Conservation (phyloP, 306 rosid species). For the Astragalus glycyphyllos region DNA sequence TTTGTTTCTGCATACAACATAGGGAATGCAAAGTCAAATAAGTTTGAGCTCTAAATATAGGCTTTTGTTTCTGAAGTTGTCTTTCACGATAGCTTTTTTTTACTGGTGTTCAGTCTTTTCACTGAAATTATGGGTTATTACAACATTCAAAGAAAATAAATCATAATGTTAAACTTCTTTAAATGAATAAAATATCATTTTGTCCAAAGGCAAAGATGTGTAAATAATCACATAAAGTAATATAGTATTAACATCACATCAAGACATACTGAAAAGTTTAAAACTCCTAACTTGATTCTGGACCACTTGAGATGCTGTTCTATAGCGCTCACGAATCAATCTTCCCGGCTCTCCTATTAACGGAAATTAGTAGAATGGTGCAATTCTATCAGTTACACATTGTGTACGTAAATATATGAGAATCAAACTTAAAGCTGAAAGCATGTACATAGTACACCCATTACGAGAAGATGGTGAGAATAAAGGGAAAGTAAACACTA, state of each 20-base stretch:
- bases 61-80: neutral
- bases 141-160: conserved; percentile 19
- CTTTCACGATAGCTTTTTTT: neutral
- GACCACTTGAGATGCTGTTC: conserved; percentile 98
- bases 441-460: neutral
- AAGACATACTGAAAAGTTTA: conserved; percentile 76
- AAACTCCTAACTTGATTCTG: conserved; percentile 98
- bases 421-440: conserved; percentile 20
- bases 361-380: conserved; percentile 39
- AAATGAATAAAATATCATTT: conserved; percentile 14
- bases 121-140: conserved; percentile 9
- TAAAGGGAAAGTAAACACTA: conserved; percentile 22
- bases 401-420: neutral
- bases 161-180: conserved; percentile 29
- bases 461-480: conserved; percentile 20
- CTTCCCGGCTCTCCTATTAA: conserved; percentile 91
- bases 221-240: conserved; percentile 41
- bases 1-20: too few relatives aligned
- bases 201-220: conserved; percentile 23
- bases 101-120: conserved; percentile 5
- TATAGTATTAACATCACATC: conserved; percentile 49
- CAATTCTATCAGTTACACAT: conserved; percentile 31
- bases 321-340: conserved; percentile 90
- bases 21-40: too few relatives aligned
- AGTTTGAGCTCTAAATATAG: too few relatives aligned